Base-by-base conservation (phyloP, 2,329 filamentous ascomycete species). In the Polychaeton citri region DNA sequence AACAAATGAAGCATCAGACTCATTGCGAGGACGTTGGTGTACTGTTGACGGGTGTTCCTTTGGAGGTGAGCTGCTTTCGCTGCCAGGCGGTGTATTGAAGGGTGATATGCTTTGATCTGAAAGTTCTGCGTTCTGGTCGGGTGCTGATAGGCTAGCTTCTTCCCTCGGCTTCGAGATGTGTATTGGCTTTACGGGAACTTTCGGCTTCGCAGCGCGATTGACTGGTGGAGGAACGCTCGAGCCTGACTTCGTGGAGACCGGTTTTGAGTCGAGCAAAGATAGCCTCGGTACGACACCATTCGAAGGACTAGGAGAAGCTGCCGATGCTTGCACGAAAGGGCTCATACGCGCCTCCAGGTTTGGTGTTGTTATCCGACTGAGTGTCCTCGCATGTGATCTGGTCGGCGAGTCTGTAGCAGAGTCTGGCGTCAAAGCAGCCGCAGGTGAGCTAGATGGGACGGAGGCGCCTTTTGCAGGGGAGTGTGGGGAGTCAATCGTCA, bases 61-160 rank as follows among this genome's bases (percentile, higher is more conserved):
- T 6, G 34, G 46, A 9, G 59, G 61, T 3, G 53, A 52, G 30
- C 70, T 79, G 38, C 72, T 76, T 4, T 74, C 72, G 52, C 80
- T 88, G 46, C 76, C 78, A 0, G 87, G 85, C 13, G 86, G 86
- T 21, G 85, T 94, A 50, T 69, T 86, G 53, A 95, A 94, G 0
- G 88, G 87, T 1, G 88, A 94, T 0, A 76, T 51, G 34, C 63
- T 60, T 20, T 65, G 64, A 30, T 70, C 65, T 2, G 55, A 51
- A 5, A 44, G 17, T 5, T 52, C 50, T 12, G 37, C 42, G 53
- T 50, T 65, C 61, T 41, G 64, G 56, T 51, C 59, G 31, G 53
- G 64, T 21, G 49, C 62, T 17, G 44, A 35, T 5, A 54, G 40
- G 13, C 40, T 46, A 32, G 38, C 43, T 12, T 28, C 24, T 48